These are phyloP conservation scores for Pseudodiploospora longispora DNA, from an alignment of 2,329 filamentous ascomycete genomes.

Conservation along the genomic window DNA sequence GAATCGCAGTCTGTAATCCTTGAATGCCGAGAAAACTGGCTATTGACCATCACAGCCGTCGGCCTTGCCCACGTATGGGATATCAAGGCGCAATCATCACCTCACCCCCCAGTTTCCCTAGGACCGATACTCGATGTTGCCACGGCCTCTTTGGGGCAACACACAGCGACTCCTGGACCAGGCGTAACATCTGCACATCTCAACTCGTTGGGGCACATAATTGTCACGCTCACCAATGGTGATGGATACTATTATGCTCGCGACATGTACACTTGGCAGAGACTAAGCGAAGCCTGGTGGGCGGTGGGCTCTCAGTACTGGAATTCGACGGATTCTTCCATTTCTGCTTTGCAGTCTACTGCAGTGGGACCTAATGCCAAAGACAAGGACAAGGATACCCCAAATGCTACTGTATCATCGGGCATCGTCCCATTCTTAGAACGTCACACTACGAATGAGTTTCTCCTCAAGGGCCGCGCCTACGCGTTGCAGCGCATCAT, in stretches of 20 bases:
- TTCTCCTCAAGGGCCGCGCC: conserved; percentile 81
- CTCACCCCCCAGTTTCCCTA: conserved; percentile 83
- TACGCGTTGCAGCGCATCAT: conserved; percentile 88
- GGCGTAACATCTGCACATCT: conserved; percentile 85
- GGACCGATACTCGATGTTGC: conserved; percentile 85
- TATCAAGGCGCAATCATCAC: conserved; percentile 69
- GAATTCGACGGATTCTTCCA: conserved; percentile 92
- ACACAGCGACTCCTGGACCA: conserved; percentile 67
- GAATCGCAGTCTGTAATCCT: conserved; percentile 93
- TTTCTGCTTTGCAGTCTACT: conserved; percentile 69
- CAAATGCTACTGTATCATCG: conserved; percentile 60
- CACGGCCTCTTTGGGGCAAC: conserved; percentile 66
- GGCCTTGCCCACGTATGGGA: conserved; percentile 95
- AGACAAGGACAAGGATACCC: conserved; percentile 38
- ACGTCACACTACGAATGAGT: conserved; percentile 88
- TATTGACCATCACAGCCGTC: conserved; percentile 80
- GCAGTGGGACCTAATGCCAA: conserved; percentile 51
- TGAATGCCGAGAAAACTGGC: conserved; percentile 81
- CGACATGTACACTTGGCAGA: conserved; percentile 84
- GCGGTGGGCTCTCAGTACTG: conserved; percentile 96
- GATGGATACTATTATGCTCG: conserved; percentile 89
- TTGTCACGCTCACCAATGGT: conserved; percentile 89
- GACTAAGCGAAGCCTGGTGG: conserved; percentile 94
- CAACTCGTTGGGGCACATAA: conserved; percentile 76
- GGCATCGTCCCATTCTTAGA: conserved; percentile 92